Conservation (phyloP, 805 yeast genomes). For the Debaryomyces prosopidis region DNA sequence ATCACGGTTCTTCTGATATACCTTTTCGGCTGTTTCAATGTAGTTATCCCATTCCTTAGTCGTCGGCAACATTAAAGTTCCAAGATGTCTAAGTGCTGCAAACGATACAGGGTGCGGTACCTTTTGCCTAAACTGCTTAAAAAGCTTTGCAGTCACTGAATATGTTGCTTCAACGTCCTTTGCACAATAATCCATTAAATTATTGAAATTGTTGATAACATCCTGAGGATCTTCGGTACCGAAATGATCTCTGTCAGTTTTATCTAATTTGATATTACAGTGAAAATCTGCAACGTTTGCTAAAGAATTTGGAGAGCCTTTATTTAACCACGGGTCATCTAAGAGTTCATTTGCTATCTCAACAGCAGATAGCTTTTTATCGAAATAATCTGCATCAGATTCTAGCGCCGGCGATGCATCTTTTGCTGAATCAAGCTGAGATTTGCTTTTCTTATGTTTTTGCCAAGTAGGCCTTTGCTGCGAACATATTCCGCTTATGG, state of each 20-base stretch:
- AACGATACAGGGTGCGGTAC: constrained; percentile 95
- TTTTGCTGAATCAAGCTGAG: constrained; percentile 15
- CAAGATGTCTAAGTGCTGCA: constrained; percentile 77
- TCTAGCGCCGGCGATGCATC: constrained; percentile 9
- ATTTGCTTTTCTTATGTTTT: constrained; percentile 48
- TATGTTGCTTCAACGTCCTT: constrained; percentile 78
- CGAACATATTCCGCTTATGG: constrained; percentile 89
- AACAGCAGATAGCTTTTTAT: constrained; percentile 13
- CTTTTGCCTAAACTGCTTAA: constrained; percentile 63
- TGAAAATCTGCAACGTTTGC: constrained; percentile 79
- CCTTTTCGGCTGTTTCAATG: constrained; percentile 63
- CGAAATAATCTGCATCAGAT: constrained; percentile 3
- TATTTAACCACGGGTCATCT: constrained; percentile 84
- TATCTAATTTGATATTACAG: constrained; percentile 67
- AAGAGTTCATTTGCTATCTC: constrained; percentile 30
- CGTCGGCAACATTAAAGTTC: constrained; percentile 78
- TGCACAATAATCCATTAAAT: constrained; percentile 79
- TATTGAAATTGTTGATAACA: constrained; percentile 56
- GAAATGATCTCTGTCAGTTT: constrained; percentile 67
- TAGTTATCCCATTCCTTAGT: constrained; percentile 72
- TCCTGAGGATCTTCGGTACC: constrained; percentile 51
- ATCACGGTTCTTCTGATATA: constrained; percentile 58
- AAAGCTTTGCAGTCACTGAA: constrained; percentile 62
- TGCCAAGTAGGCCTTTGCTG: constrained; percentile 82
- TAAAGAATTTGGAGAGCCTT: constrained; percentile 76